Conservation (phyloP, 2,329 filamentous ascomycete genomes). For the Fusarium tupiense region DNA sequence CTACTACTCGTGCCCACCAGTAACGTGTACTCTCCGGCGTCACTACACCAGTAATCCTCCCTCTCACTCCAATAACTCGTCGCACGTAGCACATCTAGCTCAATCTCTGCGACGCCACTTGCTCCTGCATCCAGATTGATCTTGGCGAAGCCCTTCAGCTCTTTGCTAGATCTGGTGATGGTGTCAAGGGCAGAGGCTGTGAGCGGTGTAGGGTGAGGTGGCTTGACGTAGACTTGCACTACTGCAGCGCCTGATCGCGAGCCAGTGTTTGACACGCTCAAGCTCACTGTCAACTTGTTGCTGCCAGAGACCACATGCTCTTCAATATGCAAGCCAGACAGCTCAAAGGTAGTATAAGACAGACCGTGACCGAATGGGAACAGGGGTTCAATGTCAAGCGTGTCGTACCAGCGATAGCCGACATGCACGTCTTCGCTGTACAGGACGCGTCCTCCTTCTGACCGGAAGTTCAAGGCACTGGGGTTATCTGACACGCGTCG, state of each 20-base stretch:
- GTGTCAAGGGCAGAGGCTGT: background rate
- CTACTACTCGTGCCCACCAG: background rate
- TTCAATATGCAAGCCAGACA: background rate
- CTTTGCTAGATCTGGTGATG: background rate
- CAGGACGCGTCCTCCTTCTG: background rate
- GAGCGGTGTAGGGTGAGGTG: background rate
- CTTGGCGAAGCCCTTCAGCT: background rate
- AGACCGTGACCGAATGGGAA: background rate
- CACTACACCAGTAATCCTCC: background rate
- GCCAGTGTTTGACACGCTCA: background rate
- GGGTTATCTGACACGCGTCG: background rate
- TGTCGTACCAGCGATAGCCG: slow-evolving; percentile 9
- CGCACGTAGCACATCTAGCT: background rate
- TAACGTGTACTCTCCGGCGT: background rate
- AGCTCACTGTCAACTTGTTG: background rate
- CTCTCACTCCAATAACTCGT: slow-evolving; percentile 1
- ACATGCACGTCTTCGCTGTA: slow-evolving; percentile 8
- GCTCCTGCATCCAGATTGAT: background rate
- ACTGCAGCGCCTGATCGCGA: background rate
- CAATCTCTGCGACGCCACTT: accelerated
- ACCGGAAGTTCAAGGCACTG: background rate
- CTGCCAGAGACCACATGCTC: accelerated
- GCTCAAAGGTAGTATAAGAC: background rate
- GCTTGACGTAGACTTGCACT: background rate
- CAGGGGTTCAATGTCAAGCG: background rate